Conservation (phyloP, 108 stramenopile species). For the Epithemia pelagica region DNA sequence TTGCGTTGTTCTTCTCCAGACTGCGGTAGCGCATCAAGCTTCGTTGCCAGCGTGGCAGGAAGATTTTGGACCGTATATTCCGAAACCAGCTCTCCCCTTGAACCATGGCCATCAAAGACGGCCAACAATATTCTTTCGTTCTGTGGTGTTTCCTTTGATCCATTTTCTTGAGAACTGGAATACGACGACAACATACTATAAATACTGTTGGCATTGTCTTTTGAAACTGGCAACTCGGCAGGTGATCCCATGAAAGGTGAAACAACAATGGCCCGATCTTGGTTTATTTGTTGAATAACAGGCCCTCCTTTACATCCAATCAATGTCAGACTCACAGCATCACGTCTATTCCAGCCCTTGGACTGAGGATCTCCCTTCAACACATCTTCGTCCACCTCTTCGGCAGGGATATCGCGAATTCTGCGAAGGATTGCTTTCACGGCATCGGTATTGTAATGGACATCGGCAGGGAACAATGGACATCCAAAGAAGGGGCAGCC, state of each 20-base stretch:
- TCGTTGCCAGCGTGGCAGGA: constrained; percentile 47
- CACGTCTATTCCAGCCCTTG: constrained; percentile 15
- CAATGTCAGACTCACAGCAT: constrained; percentile 42
- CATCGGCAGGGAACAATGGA: constrained; percentile 52
- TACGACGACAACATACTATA: too few relatives aligned
- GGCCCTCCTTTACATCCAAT: constrained; percentile 55
- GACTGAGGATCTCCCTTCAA: constrained; percentile 13
- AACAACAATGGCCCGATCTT: constrained; percentile 47
- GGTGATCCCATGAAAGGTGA: constrained; percentile 27
- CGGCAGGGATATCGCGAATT: constrained; percentile 24
- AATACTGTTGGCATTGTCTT: not conserved
- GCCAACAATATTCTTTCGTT: constrained; percentile 38
- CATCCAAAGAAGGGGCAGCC: constrained; percentile 62
- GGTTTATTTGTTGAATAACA: constrained; percentile 46
- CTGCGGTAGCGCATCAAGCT: constrained; percentile 18
- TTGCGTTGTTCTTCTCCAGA: constrained; percentile 11
- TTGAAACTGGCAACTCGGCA: not conserved
- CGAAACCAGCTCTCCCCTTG: constrained; percentile 59
- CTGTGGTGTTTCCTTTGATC: not conserved
- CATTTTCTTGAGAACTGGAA: not conserved
- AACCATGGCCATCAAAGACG: constrained; percentile 82
- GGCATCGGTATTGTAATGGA: constrained; percentile 39
- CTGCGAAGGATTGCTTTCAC: constrained; percentile 31
- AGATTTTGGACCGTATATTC: constrained; percentile 53
- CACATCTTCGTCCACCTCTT: constrained; percentile 8